Base-by-base conservation (phyloP, 2,329 filamentous ascomycete species). In the Amauroascus niger region DNA sequence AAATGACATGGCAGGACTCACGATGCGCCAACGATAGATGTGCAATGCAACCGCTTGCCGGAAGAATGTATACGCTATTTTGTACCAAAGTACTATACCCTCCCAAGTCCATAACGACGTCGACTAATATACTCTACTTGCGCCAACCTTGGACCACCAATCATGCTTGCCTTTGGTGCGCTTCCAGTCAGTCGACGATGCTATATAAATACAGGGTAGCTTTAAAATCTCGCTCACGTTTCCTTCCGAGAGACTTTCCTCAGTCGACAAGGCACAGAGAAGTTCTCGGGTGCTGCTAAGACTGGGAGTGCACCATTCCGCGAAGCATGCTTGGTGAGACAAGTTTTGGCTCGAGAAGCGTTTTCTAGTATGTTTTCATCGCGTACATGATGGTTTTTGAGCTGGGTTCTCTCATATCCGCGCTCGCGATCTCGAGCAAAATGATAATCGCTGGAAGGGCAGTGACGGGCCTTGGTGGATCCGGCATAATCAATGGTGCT, bases 371-470 rank as follows among this genome's bases (percentile, higher is more conserved):
- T 18, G 45, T 37, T 35, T 48, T 67, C 14, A 64, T 77, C 0
- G 45, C 58, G 5, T 62, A 71, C 7, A 68, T 78, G 1, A 66
- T 63, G 2, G 50, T 76, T 1, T 79, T 79, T 62, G 75, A 78
- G 60, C 53, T 78, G 49, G 77, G 77, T 16, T 75, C 72, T n/a
- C 65, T 75, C 11, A 66, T 79, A 33, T 46, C 32, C 43, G 51
- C 51, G 1, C 32, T 53, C 3, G 41, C 51, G 14, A 75, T 75
- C 11, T 76, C 70, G 58, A 76, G 73, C 4, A 69, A 62, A 1
- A 70, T 75, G 14, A 63, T 79, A 32, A 77, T 79, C 59, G 65
- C 78, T 40, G 77, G 77, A 8, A 70, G 77, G 53, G 75, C 74
- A 0, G 64, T 79, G 44, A 69, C 75, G 26, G 77, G 77, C 52